These are phyloP conservation scores for Trebouxia sp. DNA, from an alignment of 139 green algal genomes.

Conservation along the genomic window DNA sequence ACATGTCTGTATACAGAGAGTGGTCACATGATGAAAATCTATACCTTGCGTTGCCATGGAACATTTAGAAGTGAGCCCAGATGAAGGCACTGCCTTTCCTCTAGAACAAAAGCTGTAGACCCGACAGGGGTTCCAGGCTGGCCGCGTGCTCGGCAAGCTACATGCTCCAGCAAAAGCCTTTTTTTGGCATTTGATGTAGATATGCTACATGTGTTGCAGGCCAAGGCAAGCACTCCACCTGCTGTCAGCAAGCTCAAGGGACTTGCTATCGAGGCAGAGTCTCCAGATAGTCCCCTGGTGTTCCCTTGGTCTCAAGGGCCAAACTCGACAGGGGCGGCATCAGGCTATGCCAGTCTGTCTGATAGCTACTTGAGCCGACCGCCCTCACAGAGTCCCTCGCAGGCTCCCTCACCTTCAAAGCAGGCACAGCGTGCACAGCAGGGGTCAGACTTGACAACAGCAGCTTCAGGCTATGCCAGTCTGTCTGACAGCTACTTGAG, in stretches of 20 bases:
- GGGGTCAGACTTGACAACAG: neutral
- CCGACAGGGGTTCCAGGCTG: too few relatives aligned
- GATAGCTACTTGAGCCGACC: slow-evolving; percentile 26
- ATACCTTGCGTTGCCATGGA: neutral
- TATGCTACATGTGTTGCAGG: neutral
- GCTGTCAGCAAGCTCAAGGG: neutral
- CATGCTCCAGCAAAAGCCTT: too few relatives aligned
- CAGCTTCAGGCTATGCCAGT: neutral
- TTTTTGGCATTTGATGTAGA: too few relatives aligned
- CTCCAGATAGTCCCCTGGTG: slow-evolving; percentile 12
- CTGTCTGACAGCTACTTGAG: neutral
- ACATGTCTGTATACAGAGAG: too few relatives aligned
- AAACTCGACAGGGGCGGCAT: neutral
- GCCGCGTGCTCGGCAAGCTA: too few relatives aligned
- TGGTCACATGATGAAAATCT: too few relatives aligned
- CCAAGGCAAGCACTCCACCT: neutral
- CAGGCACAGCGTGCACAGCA: neutral
- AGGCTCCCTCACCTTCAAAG: neutral
- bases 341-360: slow-evolving; percentile 32
- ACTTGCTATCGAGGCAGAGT: neutral
- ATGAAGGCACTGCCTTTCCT: too few relatives aligned
- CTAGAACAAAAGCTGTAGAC: too few relatives aligned
- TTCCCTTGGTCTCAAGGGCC: slow-evolving; percentile 16
- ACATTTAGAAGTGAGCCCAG: too few relatives aligned
- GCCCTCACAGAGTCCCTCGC: neutral